phyloP scores from a whole-genome alignment of 805 yeast species.

The Yamadazyma paraphyllophila region DNA sequence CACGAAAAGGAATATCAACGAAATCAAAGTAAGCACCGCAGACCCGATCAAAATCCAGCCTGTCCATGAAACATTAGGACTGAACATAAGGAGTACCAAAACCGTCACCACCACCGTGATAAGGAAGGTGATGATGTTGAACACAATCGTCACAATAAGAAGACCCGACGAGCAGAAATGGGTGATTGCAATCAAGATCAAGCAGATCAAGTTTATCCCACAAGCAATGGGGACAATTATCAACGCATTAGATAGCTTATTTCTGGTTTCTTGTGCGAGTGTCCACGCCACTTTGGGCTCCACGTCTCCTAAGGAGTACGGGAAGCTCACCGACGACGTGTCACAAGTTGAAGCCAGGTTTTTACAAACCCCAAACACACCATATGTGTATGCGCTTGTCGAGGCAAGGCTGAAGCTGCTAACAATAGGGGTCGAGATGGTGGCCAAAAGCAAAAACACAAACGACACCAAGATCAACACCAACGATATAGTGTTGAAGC shows the following conservation, averaged over 20 bases:
- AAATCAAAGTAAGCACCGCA: conserved; percentile 53
- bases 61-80: conserved; percentile 68
- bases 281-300: conserved; percentile 45
- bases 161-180: conserved; percentile 24
- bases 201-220: conserved; percentile 49
- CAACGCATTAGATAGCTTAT: conserved; percentile 51
- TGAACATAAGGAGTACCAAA: conserved; percentile 54
- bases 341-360: conserved; percentile 35
- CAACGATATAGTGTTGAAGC: conserved; percentile 18
- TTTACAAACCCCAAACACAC: conserved; percentile 66
- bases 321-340: conserved; percentile 37
- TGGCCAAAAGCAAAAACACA: conserved; percentile 61
- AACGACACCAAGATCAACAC: conserved; percentile 51
- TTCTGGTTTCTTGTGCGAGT: conserved; percentile 45
- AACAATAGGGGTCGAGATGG: conserved; percentile 61
- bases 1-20: conserved; percentile 48
- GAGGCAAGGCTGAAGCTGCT: conserved; percentile 48
- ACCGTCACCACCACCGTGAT: conserved; percentile 55
- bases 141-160: conserved; percentile 40
- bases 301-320: conserved; percentile 37
- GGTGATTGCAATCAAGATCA: conserved; percentile 23
- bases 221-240: conserved; percentile 67
- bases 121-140: conserved; percentile 50
- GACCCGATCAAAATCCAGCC: conserved; percentile 71
- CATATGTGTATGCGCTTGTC: conserved; percentile 48